Evolutionary conservation across 495 filamentous ascomycete genomes (phyloP), one percentile per base, ranked within the genome.

Genomic region (Penicillium fimorum): DNA sequence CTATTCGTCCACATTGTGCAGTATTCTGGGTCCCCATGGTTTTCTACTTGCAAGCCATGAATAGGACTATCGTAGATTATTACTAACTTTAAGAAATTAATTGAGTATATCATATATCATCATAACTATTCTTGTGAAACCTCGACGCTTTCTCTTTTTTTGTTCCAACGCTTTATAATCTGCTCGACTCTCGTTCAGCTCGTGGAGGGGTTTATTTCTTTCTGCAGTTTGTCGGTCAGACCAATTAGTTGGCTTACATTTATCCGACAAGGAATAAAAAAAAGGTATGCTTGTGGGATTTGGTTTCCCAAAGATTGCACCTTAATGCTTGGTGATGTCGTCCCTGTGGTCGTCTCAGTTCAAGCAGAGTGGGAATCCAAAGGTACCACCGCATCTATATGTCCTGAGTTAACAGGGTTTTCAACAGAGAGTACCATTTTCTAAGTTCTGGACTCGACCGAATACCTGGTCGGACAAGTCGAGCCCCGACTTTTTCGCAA

Each of bases 401-500:
- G 30, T 12, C 10, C 18, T 2, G 33, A 55, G 25, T 35, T 47
- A 44, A 43, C 42, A 50, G 4, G 42, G 17, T 35, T 29, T 45
- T 42, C 20, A 24, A 13, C 7, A n/a, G 13, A 29, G 11, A 17
- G 33, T 24, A 45, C 47, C 50, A 57, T 52, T 52, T 17, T 44
- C 47, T 37, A 42, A 50, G 25, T 61, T 68, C 7, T 27, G 56
- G 53, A 52, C 49, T 42, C 50, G 33, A 63, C 57, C 40, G 35
- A 41, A 47, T 38, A 50, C 55, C 57, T 58, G 50, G 59, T 65
- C 52, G 45, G 62, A 60, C 37, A 53, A 53, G 51, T 46, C 44
- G 37, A 53, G 17, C 29, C 40, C 47, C 65, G 65, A 53, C 53
- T 52, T 18, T 63, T 59, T 66, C 32, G 45, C 65, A 68, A 65